Base-by-base conservation (phyloP, 2,329 filamentous ascomycete genomes). In the Talaromyces sp. region DNA sequence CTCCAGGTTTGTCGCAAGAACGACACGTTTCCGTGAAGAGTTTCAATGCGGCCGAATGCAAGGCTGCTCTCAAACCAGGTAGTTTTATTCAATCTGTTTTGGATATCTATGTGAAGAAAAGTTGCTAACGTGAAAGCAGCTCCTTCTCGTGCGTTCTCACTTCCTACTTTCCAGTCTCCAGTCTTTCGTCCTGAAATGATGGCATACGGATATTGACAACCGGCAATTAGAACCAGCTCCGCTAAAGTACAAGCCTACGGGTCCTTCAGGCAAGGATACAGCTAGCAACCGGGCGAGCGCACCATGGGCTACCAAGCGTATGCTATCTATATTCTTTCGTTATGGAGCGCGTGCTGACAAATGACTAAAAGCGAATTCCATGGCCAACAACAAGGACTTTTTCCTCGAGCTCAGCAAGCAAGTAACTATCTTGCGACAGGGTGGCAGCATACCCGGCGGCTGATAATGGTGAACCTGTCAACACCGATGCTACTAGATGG, bases 341-440 rank as follows among this genome's bases (percentile, higher is more conserved):
- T 36, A 7, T 50, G 30, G 33, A 58, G 18, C 4, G 16, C 10
- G 28, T 16, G 10, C 50, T 53, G 50, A 53, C 50, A 31, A 27
- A 60, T 67, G 57, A 68, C 57, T 16, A 40, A 56, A 33, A 81
- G 79, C 78, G 40, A 80, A 80, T 62, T 72, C 73, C 2, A 81
- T 81, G 79, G 75, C 74, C 4, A 81, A 76, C 62, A 78, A 78
- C 8, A 81, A 78, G 67, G 79, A 81, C 63, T 81, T 82, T 69
- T 81, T 80, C 67, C 69, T 80, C 56, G 79, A 82, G 63, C 73
- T 82, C 33, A 76, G 79, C 47, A 81, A 80, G 66, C 79, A 82
- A 64, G 69, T 81, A 12, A 71, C 76, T 1, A 66, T 73, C 10
- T 67, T 79, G 47, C 78, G 75, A 47, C 73, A 78, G 62, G 68